Evolutionary conservation across 768 basidiomycete species (phyloP).

Genomic region (Coprinopsis strossmayeri): DNA sequence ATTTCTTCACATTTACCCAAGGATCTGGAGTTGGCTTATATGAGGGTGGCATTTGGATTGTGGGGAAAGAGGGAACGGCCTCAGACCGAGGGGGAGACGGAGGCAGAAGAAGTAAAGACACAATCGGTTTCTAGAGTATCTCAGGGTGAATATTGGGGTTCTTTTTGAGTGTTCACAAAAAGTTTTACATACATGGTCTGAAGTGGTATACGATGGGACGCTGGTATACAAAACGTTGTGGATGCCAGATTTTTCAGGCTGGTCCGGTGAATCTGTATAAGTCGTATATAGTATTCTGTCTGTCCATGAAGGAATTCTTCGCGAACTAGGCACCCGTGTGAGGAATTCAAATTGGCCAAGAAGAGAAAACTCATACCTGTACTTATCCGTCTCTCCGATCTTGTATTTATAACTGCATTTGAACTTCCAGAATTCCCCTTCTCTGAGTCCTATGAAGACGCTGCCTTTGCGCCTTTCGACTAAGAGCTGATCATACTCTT

Average conservation of each 20-base stretch:
- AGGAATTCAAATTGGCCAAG: not conserved
- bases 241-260: constrained; percentile 45
- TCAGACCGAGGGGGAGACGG: constrained; percentile 20
- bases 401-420: constrained; percentile 89
- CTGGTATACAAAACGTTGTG: constrained; percentile 70
- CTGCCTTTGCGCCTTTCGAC: constrained; percentile 57
- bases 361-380: constrained; percentile 43
- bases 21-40: constrained; percentile 53
- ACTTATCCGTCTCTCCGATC: constrained; percentile 77
- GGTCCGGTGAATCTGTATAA: constrained; percentile 53
- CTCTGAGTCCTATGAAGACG: constrained; percentile 66
- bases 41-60: constrained; percentile 41
- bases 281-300: constrained; percentile 88
- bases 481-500: constrained; percentile 68
- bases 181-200: constrained; percentile 80
- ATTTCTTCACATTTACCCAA: constrained; percentile 47
- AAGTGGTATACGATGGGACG: constrained; percentile 77
- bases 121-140: constrained; percentile 96
- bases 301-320: constrained; percentile 86
- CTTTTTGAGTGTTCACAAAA: too few species aligned
- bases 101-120: constrained; percentile 63
- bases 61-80: constrained; percentile 27
- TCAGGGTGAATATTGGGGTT: too few species aligned
- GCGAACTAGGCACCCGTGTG: constrained; percentile 34
- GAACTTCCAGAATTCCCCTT: constrained; percentile 86